Evolutionary conservation across 352 stramenopile genomes (phyloP).

Genomic region (Phytophthora sp.): DNA sequence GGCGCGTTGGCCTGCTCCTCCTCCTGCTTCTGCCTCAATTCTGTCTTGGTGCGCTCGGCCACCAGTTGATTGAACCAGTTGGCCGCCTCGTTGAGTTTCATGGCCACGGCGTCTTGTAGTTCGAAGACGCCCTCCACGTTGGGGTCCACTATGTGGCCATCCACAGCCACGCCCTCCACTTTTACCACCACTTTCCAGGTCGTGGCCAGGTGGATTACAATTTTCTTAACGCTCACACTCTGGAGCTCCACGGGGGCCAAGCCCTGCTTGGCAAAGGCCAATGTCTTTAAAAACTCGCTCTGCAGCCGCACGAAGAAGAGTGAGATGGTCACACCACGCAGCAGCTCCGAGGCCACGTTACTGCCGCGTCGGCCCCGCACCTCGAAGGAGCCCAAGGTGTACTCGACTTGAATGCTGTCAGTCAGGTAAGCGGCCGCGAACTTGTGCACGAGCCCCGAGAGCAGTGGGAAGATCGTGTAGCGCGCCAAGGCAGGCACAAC

Average conservation of each 20-base stretch:
- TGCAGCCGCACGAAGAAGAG: slow-evolving; percentile 64
- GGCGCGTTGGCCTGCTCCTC: slow-evolving; percentile 12
- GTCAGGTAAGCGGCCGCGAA: slow-evolving; percentile 59
- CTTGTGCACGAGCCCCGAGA: slow-evolving; percentile 63
- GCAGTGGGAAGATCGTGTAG: slow-evolving; percentile 62
- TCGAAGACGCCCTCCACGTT: slow-evolving; percentile 50
- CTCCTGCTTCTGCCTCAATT: slow-evolving; percentile 41
- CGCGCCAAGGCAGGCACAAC: slow-evolving; percentile 63
- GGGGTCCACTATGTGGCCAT: slow-evolving; percentile 52
- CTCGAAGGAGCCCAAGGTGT: slow-evolving; percentile 53
- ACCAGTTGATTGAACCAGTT: slow-evolving; percentile 46
- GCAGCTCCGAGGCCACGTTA: slow-evolving; percentile 19
- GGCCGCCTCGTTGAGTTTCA: slow-evolving; percentile 57
- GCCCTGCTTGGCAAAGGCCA: slow-evolving; percentile 65
- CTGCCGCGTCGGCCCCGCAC: slow-evolving; percentile 29
- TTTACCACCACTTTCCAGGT: slow-evolving; percentile 64
- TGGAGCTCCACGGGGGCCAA: slow-evolving; percentile 53
- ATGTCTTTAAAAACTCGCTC: slow-evolving; percentile 55
- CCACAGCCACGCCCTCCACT: slow-evolving; percentile 52
- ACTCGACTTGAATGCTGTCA: slow-evolving; percentile 58
- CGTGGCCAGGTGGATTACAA: slow-evolving; percentile 55
- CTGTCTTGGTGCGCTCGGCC: slow-evolving; percentile 43
- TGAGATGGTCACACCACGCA: slow-evolving; percentile 55
- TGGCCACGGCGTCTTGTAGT: slow-evolving; percentile 55
- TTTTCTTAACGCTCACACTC: slow-evolving; percentile 45